A percentile compares a stretch with the other conserved stretches of the same genome.
Conservation (phyloP, 2,329 filamentous ascomycete species). For the Fusarium subglutinans region DNA sequence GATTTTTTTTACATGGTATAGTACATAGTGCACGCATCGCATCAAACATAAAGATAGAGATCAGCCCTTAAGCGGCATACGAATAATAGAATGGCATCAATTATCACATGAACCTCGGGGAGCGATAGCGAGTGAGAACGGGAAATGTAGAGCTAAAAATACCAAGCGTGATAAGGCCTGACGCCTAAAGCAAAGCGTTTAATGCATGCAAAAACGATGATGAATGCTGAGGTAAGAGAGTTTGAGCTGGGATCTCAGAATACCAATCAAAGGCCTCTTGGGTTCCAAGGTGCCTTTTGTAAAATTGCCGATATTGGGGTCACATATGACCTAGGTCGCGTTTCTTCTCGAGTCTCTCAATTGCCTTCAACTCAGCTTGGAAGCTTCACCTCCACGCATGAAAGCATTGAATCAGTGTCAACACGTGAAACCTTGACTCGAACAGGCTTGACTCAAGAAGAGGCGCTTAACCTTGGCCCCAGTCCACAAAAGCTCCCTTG, state of each 20-base stretch:
- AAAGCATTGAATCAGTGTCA: not conserved
- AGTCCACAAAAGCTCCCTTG: not conserved
- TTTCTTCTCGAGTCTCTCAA: not conserved
- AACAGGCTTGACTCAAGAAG: slow-evolving; percentile 13
- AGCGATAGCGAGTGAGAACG: not conserved
- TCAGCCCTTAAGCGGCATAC: not conserved
- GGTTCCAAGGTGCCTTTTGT: too few relatives aligned
- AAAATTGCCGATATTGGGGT: not conserved
- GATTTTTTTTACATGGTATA: slow-evolving; percentile 1
- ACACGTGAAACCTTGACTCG: slow-evolving; percentile 24
- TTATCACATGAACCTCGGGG: not conserved
- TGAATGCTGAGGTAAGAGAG: not conserved
- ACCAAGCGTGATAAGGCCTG: not conserved
- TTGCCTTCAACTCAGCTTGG: not conserved
- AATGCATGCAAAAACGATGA: not conserved
- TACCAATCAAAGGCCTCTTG: not conserved
- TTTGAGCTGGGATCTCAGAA: not conserved
- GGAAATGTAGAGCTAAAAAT: not conserved
- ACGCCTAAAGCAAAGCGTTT: not conserved
- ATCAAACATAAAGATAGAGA: slow-evolving; percentile 18
- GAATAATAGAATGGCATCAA: slow-evolving; percentile 22
- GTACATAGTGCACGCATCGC: slow-evolving; percentile 17
- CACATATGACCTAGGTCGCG: not conserved
- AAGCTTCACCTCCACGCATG: not conserved
- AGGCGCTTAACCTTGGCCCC: slow-evolving; percentile 19